Evolutionary conservation across 2,329 filamentous ascomycete genomes (phyloP), one percentile per base, ranked within the genome.

Genomic region (Epichloe brachyelytri): DNA sequence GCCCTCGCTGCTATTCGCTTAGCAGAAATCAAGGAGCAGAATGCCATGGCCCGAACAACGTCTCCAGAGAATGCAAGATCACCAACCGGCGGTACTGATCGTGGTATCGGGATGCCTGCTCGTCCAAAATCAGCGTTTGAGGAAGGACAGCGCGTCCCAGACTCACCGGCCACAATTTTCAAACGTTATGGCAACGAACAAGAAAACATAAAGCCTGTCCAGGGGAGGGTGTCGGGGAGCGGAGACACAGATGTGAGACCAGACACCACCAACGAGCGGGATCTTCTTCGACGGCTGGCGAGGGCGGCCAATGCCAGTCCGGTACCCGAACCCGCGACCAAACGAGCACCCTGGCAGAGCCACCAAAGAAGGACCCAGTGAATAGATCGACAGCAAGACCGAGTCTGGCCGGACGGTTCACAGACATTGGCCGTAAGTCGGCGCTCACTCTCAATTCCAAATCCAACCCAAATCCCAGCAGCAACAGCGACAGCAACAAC

Each of bases 11-110:
- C 69, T 6, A 71, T 72, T 49, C 68, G 70, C 34, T 62, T 80
- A 3, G 75, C 74, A 36, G 76, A 78, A 60, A 78, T 78, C 50
- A 68, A 71, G 39, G 72, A 76, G 50, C 67, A 63, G 51, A 77
- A 79, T 58, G 69, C 71, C 37, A 65, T 68, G 55, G 68, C 70
- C 7, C 64, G 68, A 46, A 71, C 71, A 10, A 60, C 68, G 6
- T 74, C 71, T 1, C 71, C 73, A 14, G 71, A 67, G 40, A 60
- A 73, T 46, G 51, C 58, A 12, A 60, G 59, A 44, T 66, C 63
- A 8, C 63, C 56, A 40, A 57, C 62, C 3, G 64, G 58, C 51
- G 62, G 50, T 11, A 52, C 53, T 4, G 46, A 8, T 51, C 11
- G 51, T 60, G 33, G 59, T 54, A 39, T 60, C 60, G 36, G 60